Base-by-base conservation (phyloP, 345 rosid genomes). In the Mallotus nudiflorus region DNA sequence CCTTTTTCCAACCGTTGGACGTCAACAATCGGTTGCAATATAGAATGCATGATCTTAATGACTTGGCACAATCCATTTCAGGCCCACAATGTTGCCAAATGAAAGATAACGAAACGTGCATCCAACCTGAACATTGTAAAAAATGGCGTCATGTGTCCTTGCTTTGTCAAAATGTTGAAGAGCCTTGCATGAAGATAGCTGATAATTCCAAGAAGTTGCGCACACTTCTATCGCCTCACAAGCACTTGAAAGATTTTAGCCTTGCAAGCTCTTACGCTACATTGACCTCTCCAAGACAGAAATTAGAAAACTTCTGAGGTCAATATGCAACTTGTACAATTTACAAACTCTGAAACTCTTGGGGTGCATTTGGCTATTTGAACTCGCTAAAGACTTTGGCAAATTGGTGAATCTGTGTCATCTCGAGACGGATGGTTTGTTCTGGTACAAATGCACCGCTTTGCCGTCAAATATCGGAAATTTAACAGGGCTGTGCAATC, bases 11-110 rank as follows among this genome's bases (percentile, higher is more conserved):
- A 46, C 42, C 0, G 37, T 24, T 61, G 29, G 22, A 49, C 8
- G 48, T 61, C 4, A 65, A 75, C 22, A 49, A 66, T 9, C 22
- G 18, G 49, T 66, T 12, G 56, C 20, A 42, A 31, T 74, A 72
- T 27, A 73, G 27, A 28, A 77, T 77, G 80, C 82, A 81, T 20
- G 84, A 81, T 56, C 81, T 81, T 68, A 71, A 72, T 49, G 84
- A 77, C 35, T 44, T 81, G 67, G 81, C 80, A 9, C 24, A 14
- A 46, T 77, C 66, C 2, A 37, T 80, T 70, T 77, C 84, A 5
- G 53, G 63, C 40, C 71, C 72, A 19, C 20, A 59, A 0, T 71
- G 65, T 31, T 56, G 66, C 59, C 75, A 22, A 31, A 69, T 71
- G 4, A 66, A 62, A 57, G 78, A 74, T 42, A 37, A 39, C n/a